Evolutionary conservation across 2,329 filamentous ascomycete genomes (phyloP), one percentile per base, ranked within the genome.

Genomic region (Nannizziopsis arthrosporioides): DNA sequence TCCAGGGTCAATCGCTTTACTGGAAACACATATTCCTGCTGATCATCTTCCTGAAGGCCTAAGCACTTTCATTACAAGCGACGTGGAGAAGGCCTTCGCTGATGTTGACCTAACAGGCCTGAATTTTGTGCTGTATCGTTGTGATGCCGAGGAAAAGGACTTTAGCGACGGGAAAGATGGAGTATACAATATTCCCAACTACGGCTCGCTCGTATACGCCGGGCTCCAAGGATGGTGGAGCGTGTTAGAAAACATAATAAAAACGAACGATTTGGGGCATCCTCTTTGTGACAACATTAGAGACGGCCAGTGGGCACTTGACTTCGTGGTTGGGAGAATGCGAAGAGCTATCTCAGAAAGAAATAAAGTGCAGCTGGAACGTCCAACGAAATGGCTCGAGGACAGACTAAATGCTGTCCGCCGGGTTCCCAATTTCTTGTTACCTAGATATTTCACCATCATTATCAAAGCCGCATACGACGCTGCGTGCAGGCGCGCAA

Each of bases 201-300:
- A 88, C 60, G 90, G 89, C 2, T 80, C 84, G 51, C 75, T 95
- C 37, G 85, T 95, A 1, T 98, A 96, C 64, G 90, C 90, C 51
- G 92, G 92, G 52, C 74, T 98, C n/a, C 92, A 98, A 64, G 93
- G 93, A 34, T 98, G 92, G 90, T 94, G 90, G 88, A 95, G 88
- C 62, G 73, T 94, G 0, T 70, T 98, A 37, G 82, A 87, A 57
- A 75, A 84, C 49, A 83, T 98, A 53, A 85, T 96, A 57, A 77
- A 75, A 44, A 81, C 92, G 54, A 98, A 98, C 63, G 81, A 96
- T 61, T 77, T 98, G 7, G 92, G 85, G 0, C 92, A 98, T 62
- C 85, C 92, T 0, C 75, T 98, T 9, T 96, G 90, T 65, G 83
- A 95, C 59, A 90, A 98, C 60, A 76, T 98, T 4, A 82, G 92